Base-by-base conservation (phyloP, 1,284 basidiomycete species). In the Ustilago hordei region DNA sequence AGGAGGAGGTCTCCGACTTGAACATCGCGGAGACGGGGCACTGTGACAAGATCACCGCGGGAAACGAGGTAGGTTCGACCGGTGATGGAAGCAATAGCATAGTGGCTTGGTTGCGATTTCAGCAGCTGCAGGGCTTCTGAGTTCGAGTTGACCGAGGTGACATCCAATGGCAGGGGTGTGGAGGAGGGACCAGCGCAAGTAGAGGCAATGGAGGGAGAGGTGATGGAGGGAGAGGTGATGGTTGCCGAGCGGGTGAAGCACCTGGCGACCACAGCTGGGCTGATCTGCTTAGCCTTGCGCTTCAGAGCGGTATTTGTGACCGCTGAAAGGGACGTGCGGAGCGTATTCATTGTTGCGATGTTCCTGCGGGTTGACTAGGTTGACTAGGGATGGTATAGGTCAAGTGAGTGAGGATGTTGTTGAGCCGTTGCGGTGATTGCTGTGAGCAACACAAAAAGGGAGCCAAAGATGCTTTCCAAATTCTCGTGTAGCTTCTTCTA, bases 11-110 rank as follows among this genome's bases (percentile, higher is more conserved):
- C 93, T 32, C 96, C 96, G 63, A 96, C 86, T 11, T 84, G 91
- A 2, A 83, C 81, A 55, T 82, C 84, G 77, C 91, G 92, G 57
- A 98, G 90, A 56, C 92, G 92, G 2, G 96, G 95, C 1, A 98
- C 90, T 55, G 96, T 98, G 82, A 99, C 91, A 73, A 96, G 87
- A 88, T 99, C 96, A 82, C 92, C 90, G 23, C 94, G 91, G 39
- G 95, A 90, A 38, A 99, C 89, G 76, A 98, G 91, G 87, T 96
- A 95, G 86, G 92, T 93, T 81, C 91, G 90, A 71, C 94, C 93
- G 65, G 93, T 92, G 65, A 98, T 90, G n/a, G 93, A 91, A 64
- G 95, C 94, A 79, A 96, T 55, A 12, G 95, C 89, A 88, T 98
- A 99, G 88, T 93, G 93, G 8, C 90, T 92, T 23, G 91, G 93